A percentile compares a stretch with the other conserved stretches of the same genome.
These are phyloP conservation scores for Monoraphidium neglectum DNA, from an alignment of 139 green algal genomes.

Conservation along the genomic window DNA sequence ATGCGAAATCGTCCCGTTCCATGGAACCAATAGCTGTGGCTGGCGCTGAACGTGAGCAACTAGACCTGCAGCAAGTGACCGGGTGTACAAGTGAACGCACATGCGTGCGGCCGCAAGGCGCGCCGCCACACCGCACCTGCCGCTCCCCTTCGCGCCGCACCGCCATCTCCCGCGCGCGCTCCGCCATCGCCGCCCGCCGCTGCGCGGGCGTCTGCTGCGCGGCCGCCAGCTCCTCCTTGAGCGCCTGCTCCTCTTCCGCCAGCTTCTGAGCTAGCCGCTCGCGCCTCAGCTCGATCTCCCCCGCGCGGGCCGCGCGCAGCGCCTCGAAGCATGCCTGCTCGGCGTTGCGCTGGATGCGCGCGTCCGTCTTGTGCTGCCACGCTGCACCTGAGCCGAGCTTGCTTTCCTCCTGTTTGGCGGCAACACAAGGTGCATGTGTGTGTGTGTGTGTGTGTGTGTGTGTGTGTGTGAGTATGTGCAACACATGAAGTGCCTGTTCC, in stretches of 20 bases:
- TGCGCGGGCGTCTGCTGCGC: slow-evolving; percentile 58
- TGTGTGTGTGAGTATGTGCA: too few species aligned
- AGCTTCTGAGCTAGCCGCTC: slow-evolving; percentile 48
- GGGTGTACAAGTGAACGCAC: too few species aligned
- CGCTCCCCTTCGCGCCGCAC: slow-evolving; percentile 45
- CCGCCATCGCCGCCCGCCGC: slow-evolving; percentile 49
- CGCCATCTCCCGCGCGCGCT: slow-evolving; percentile 42
- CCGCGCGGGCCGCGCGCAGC: slow-evolving; percentile 34
- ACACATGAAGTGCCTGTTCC: too few species aligned
- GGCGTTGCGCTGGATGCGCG: slow-evolving; percentile 22
- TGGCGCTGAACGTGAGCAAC: too few species aligned
- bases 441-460: background rate
- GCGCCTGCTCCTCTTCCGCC: slow-evolving; percentile 78
- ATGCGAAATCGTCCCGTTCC: too few species aligned
- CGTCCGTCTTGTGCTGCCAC: slow-evolving; percentile 40
- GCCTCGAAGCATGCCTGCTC: slow-evolving; percentile 42
- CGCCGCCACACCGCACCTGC: too few species aligned
- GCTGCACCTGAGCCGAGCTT: slow-evolving; percentile 9
- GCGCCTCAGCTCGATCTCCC: slow-evolving; percentile 39
- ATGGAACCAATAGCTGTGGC: too few species aligned
- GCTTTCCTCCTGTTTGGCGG: slow-evolving; percentile 18
- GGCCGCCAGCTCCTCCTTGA: slow-evolving; percentile 78
- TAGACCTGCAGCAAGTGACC: too few species aligned
- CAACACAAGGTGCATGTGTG: background rate
- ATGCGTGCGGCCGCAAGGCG: too few species aligned